phyloP scores from a whole-genome alignment of 495 filamentous ascomycete species.

The Penicillium coffeae region DNA sequence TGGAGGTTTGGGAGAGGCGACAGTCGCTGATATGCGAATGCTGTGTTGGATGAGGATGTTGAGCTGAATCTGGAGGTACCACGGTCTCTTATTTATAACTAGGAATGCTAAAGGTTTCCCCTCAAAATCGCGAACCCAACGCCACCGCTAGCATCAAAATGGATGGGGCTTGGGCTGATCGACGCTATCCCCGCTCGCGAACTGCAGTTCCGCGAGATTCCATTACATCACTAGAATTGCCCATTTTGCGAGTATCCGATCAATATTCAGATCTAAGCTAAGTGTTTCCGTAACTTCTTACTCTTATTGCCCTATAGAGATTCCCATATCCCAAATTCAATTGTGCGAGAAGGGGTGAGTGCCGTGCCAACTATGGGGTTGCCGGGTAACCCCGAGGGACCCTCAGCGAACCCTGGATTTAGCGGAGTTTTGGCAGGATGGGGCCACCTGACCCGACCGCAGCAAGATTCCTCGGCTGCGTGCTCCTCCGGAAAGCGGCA shows the following conservation, averaged over 20 bases:
- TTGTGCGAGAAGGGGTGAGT: too few species aligned
- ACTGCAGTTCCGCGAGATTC: not conserved
- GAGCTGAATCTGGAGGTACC: not conserved
- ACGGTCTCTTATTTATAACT: constrained; percentile 1
- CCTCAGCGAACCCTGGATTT: not conserved
- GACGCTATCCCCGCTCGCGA: constrained; percentile 4
- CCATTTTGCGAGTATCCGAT: too few species aligned
- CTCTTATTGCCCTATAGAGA: too few species aligned
- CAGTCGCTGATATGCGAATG: not conserved
- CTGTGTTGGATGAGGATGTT: not conserved
- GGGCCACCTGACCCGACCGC: not conserved
- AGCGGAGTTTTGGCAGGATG: too few species aligned
- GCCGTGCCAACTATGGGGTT: too few species aligned
- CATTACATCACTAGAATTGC: constrained; percentile 7
- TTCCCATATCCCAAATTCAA: too few species aligned
- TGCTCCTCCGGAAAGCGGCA: not conserved
- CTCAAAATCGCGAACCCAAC: constrained; percentile 10
- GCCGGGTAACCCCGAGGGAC: not conserved
- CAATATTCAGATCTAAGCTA: too few species aligned
- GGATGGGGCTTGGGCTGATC: constrained; percentile 6
- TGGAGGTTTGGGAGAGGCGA: not conserved
- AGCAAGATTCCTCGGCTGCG: not conserved
- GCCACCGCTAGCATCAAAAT: constrained; percentile 8
- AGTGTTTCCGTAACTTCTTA: too few species aligned
- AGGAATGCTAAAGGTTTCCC: not conserved